Evolutionary conservation across 768 basidiomycete genomes (phyloP), one percentile per base, ranked within the genome.

Genomic region (Tremella yokohamensis): DNA sequence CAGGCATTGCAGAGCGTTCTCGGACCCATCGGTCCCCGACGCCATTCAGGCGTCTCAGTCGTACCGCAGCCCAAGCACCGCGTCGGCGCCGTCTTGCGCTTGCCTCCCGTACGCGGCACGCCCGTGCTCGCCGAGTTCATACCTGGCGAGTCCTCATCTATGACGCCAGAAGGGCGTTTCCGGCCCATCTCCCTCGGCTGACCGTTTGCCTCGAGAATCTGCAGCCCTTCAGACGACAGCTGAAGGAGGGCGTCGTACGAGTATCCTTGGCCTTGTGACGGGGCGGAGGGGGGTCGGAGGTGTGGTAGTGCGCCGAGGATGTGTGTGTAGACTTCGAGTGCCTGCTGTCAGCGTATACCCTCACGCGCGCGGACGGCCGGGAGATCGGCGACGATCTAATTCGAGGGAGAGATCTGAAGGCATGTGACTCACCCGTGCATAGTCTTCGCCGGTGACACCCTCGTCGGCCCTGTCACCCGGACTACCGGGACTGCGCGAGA

Each of bases 1-100:
- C 76, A 78, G 55, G 77, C 77, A 61, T 77, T 77, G 52, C 77
- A 78, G 49, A 78, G 56, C 8, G 77, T 78, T 49, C 77, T 64
- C 9, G 77, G 76, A 11, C 77, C 77, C 61, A 76, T 63, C 11
- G 77, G 77, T 22, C 77, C 77, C 51, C 75, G 65, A 40, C 77
- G 63, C 77, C 77, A 78, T 61, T 78, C 77, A 8, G 77, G 77
- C 18, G 77, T 78, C 53, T 77, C 77, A 1, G 73, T 76, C 16
- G 72, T 71, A 19, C 68, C 65, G 49, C 77, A 78, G 8, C 69
- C 70, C 26, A 74, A 45, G 58, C 74, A 76, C 38, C 63, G 64
- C 12, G 72, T 61, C 1, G 52, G 26, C 19, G 38, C 19, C 50
- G 61, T 63, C 40, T 64, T 65, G 0, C 40, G 19, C 19, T 15